Conservation (phyloP, 2,329 filamentous ascomycete species). For the Daldinia sp. region DNA sequence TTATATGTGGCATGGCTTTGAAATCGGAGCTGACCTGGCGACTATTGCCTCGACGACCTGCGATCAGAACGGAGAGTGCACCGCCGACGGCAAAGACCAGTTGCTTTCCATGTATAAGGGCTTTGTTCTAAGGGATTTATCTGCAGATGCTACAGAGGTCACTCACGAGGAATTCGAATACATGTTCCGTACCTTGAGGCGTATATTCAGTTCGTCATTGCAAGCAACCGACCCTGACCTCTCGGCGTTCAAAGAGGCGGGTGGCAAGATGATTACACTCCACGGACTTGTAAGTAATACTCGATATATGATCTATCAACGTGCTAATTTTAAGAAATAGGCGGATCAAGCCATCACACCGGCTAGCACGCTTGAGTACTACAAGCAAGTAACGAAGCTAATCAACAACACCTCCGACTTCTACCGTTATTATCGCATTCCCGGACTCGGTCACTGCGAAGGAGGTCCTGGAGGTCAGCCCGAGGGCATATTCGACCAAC, state of each 20-base stretch:
- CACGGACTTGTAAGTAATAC: neutral
- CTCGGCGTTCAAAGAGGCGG: neutral
- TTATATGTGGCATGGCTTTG: slow-evolving; percentile 11
- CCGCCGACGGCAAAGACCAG: neutral
- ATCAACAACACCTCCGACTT: neutral
- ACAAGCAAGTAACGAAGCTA: neutral
- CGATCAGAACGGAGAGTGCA: neutral
- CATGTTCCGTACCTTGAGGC: neutral
- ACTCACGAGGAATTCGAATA: neutral
- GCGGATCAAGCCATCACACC: neutral
- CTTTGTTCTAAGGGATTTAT: neutral
- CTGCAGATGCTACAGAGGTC: neutral
- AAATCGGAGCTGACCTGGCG: slow-evolving; percentile 13
- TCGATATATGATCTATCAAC: neutral
- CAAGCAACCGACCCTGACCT: neutral
- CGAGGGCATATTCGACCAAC: slow-evolving; percentile 38
- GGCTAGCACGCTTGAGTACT: neutral
- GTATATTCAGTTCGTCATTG: neutral
- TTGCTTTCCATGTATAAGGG: neutral
- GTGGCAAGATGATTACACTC: neutral
- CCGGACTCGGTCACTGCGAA: neutral
- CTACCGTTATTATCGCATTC: neutral
- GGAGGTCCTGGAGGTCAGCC: slow-evolving; percentile 27
- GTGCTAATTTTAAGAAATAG: neutral
- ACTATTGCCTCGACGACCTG: slow-evolving; percentile 18